Conservation (phyloP, 2,329 filamentous ascomycete species). For the Alternaria sp. region DNA sequence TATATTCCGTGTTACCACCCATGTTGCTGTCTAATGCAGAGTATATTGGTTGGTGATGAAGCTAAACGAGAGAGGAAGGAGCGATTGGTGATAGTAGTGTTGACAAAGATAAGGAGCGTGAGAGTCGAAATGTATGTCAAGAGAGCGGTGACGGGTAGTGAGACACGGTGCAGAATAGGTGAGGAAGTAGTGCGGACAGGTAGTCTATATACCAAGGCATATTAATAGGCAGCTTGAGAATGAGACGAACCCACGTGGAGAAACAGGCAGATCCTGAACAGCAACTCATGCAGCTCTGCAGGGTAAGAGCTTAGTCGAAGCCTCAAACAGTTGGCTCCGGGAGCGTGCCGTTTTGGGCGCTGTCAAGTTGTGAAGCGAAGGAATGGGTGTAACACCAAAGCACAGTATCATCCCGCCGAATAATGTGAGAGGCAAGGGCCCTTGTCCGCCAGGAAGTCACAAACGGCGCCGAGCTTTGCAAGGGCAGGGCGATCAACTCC, state of each 20-base stretch:
- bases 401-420: conserved; percentile 41
- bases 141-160: conserved; percentile 15
- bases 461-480: conserved; percentile 39
- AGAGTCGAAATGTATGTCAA: conserved; percentile 14
- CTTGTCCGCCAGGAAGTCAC: conserved; percentile 38
- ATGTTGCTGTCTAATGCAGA: conserved; percentile 41
- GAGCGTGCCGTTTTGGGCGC: conserved; percentile 50
- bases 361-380: conserved; percentile 51
- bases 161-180: conserved; percentile 19
- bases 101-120: conserved; percentile 22
- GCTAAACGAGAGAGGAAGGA: conserved; percentile 40
- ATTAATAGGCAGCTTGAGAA: conserved; percentile 39
- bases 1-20: conserved; percentile 53
- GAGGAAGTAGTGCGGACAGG: conserved; percentile 31
- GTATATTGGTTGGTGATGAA: conserved; percentile 34
- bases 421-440: conserved; percentile 36
- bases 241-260: conserved; percentile 48
- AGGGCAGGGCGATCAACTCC: conserved; percentile 27
- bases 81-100: conserved; percentile 15
- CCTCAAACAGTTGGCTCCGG: conserved; percentile 52
- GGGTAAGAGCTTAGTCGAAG: conserved; percentile 46
- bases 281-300: conserved; percentile 47
- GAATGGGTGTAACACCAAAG: conserved; percentile 45
- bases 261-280: conserved; percentile 45
- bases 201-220: conserved; percentile 42